Evolutionary conservation across 441 rosid species (phyloP).

Genomic region (Euphorbia celastroides): DNA sequence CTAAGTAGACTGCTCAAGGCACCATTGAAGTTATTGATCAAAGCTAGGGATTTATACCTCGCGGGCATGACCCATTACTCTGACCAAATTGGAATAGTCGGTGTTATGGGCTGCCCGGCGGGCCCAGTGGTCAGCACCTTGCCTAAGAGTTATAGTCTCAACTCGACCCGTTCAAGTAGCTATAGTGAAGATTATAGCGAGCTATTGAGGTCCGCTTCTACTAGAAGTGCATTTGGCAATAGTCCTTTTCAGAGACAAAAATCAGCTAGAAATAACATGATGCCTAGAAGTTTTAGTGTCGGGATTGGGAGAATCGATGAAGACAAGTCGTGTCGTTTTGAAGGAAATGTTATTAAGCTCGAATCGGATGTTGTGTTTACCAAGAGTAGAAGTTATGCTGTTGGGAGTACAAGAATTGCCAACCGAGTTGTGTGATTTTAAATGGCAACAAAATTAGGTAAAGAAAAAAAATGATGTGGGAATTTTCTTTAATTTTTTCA

Average conservation of each 20-base stretch:
- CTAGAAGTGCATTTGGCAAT: constrained; percentile 18
- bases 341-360: constrained; percentile 23
- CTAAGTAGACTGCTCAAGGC: constrained; percentile 33
- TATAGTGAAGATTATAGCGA: constrained; percentile 38
- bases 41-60: constrained; percentile 50
- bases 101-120: constrained; percentile 36
- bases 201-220: constrained; percentile 45
- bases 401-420: constrained; percentile 11
- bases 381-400: constrained; percentile 45
- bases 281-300: constrained; percentile 43
- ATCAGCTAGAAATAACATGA: constrained; percentile 1
- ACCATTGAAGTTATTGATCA: constrained; percentile 39
- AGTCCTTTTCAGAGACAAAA: constrained; percentile 13
- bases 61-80: constrained; percentile 45
- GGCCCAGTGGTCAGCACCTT: constrained; percentile 22
- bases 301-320: constrained; percentile 79
- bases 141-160: constrained; percentile 49
- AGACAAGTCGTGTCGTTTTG: constrained; percentile 50
- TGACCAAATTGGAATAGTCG: constrained; percentile 27
- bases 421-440: constrained; percentile 6
- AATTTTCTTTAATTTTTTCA: too few relatives aligned
- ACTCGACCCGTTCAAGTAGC: constrained; percentile 24
- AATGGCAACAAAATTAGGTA: background rate
- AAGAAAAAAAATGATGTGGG: background rate
- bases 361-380: constrained; percentile 13